phyloP scores from a whole-genome alignment of 208 protist genomes.

The Trypanosoma conorhini region DNA sequence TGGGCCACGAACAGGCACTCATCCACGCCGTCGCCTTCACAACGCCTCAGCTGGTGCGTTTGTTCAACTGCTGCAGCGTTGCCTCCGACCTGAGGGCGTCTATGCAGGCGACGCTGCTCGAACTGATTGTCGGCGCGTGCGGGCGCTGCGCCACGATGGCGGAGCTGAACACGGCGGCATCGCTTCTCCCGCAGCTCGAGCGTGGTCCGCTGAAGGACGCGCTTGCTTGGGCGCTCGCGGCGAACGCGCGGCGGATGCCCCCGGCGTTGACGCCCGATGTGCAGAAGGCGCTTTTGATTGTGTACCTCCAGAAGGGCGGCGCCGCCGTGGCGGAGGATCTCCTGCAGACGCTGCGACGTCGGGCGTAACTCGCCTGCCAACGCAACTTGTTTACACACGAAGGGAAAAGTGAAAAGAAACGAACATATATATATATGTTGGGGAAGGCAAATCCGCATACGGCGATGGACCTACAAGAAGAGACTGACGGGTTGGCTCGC shows the following conservation, averaged over 20 bases:
- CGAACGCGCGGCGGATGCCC: conserved; percentile 27
- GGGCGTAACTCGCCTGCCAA: not conserved
- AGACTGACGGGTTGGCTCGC: too few relatives aligned
- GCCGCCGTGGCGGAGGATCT: conserved; percentile 40
- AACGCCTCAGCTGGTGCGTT: conserved; percentile 23
- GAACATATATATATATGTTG: not conserved
- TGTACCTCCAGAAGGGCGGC: conserved; percentile 67
- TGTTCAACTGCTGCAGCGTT: conserved; percentile 16
- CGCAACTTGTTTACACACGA: not conserved
- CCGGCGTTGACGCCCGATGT: conserved; percentile 14
- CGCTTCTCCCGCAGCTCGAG: conserved; percentile 39
- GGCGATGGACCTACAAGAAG: not conserved
- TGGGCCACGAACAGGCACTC: conserved; percentile 43
- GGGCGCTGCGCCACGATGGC: conserved; percentile 21
- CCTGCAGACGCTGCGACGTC: conserved; percentile 34
- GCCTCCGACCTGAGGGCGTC: conserved; percentile 19
- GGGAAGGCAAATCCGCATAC: not conserved
- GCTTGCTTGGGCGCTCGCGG: conserved; percentile 31
- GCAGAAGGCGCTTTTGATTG: conserved; percentile 71
- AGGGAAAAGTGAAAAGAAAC: not conserved
- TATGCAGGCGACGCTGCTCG: conserved; percentile 45
- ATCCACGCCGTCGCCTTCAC: conserved; percentile 30
- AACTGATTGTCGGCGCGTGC: conserved; percentile 32
- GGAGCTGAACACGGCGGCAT: conserved; percentile 48
- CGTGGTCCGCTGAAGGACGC: conserved; percentile 18